phyloP scores from a whole-genome alignment of 257 asterid species.

The Rubia yunnanensis region DNA sequence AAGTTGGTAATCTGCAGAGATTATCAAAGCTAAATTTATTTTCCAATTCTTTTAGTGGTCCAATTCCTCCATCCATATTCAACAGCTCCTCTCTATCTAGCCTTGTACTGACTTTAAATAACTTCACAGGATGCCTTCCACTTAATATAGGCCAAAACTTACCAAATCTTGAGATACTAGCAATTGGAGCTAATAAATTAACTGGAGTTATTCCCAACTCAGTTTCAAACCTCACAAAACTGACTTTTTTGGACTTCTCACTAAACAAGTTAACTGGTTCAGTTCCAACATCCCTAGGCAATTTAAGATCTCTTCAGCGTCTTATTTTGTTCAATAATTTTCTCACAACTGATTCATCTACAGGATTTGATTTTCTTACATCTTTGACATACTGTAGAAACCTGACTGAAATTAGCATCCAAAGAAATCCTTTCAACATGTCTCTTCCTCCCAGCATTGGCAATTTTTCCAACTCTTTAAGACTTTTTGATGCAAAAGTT shows the following conservation, averaged over 20 bases:
- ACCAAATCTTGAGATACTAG: background rate
- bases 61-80: background rate
- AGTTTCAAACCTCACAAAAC: background rate
- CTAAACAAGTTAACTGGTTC: background rate
- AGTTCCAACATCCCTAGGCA: constrained; percentile 1
- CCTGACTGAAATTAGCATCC: background rate
- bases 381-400: background rate
- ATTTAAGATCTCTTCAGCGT: background rate
- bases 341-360: background rate
- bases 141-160: background rate
- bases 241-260: background rate
- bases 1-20: constrained; percentile 7
- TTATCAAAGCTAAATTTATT: fast-evolving
- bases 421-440: background rate
- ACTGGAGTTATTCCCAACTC: background rate
- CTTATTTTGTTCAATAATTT: background rate
- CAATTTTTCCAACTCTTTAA: background rate
- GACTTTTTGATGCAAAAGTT: background rate
- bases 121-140: constrained; percentile 6
- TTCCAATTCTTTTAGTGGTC: background rate
- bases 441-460: background rate
- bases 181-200: background rate
- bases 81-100: background rate
- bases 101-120: background rate
- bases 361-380: background rate